phyloP scores from a whole-genome alignment of 768 basidiomycete species.

The Russula abietina region DNA sequence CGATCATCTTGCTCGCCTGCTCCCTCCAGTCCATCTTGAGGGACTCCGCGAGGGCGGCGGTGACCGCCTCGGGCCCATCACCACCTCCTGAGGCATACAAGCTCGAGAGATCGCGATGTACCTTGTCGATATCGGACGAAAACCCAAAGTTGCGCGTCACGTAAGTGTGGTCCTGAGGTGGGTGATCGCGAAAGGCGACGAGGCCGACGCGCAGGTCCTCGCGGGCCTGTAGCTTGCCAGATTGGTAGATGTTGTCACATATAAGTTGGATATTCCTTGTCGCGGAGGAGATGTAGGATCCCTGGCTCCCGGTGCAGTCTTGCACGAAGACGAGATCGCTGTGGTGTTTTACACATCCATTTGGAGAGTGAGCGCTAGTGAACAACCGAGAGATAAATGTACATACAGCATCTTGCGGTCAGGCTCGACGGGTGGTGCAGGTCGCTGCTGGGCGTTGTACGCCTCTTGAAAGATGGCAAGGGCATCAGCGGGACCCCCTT shows the following conservation, averaged over 20 bases:
- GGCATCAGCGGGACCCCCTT: slow-evolving; percentile 29
- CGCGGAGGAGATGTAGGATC: slow-evolving; percentile 86
- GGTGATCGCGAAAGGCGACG: slow-evolving; percentile 93
- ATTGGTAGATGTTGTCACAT: slow-evolving; percentile 90
- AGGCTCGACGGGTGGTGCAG: slow-evolving; percentile 34
- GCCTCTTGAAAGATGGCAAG: slow-evolving; percentile 33
- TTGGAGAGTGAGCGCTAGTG: not conserved
- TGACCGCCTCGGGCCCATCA: slow-evolving; percentile 96
- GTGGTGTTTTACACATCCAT: slow-evolving; percentile 7
- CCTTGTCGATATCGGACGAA: slow-evolving; percentile 82
- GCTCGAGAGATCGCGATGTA: slow-evolving; percentile 75
- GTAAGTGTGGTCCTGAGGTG: slow-evolving; percentile 95
- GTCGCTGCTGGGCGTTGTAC: slow-evolving; percentile 32
- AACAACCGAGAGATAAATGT: slow-evolving; percentile 13
- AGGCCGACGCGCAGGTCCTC: slow-evolving; percentile 92
- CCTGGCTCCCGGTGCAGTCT: slow-evolving; percentile 91
- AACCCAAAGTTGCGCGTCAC: slow-evolving; percentile 92
- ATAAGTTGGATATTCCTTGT: slow-evolving; percentile 97
- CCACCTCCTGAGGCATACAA: slow-evolving; percentile 88
- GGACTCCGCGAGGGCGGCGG: slow-evolving; percentile 83
- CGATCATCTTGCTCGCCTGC: slow-evolving; percentile 88
- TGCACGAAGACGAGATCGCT: slow-evolving; percentile 94
- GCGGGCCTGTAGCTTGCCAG: slow-evolving; percentile 77
- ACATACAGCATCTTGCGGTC: slow-evolving; percentile 72
- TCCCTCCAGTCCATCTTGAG: slow-evolving; percentile 88